These are phyloP conservation scores for Krasilnikovozyma curviuscula DNA, from an alignment of 768 basidiomycete species.

Conservation along the genomic window DNA sequence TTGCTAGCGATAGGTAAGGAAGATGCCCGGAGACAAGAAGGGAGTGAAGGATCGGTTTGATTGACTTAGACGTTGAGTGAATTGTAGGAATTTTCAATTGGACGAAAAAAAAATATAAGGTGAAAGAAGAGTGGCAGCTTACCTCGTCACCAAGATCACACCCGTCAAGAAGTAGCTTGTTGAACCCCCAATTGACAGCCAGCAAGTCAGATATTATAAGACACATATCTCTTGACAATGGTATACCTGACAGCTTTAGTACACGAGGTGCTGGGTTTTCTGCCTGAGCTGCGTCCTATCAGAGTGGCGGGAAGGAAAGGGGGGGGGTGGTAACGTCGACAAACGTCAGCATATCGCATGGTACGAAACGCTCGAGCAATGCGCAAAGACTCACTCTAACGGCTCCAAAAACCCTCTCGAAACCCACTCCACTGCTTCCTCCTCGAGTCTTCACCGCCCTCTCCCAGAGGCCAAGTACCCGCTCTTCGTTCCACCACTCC, in stretches of 20 bases:
- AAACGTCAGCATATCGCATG: not conserved
- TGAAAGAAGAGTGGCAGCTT: slow-evolving; percentile 18
- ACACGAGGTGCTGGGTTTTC: slow-evolving; percentile 41
- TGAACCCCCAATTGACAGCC: slow-evolving; percentile 77
- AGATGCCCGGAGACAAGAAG: slow-evolving; percentile 65
- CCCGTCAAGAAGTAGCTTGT: slow-evolving; percentile 64
- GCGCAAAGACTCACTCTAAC: slow-evolving; percentile 18
- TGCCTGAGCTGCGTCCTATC: slow-evolving; percentile 2
- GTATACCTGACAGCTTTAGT: slow-evolving; percentile 61
- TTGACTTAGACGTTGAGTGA: slow-evolving; percentile 36
- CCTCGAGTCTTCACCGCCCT: slow-evolving; percentile 25
- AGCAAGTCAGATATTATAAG: slow-evolving; percentile 78
- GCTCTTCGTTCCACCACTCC: slow-evolving; percentile 69
- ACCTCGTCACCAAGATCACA: slow-evolving; percentile 75
- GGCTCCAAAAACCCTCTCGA: slow-evolving; percentile 15
- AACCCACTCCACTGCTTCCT: slow-evolving; percentile 21
- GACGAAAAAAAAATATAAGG: not conserved
- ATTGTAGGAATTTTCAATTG: not conserved
- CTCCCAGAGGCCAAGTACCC: slow-evolving; percentile 67
- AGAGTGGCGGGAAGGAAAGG: slow-evolving; percentile 3
- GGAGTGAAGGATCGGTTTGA: slow-evolving; percentile 79
- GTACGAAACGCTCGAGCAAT: not conserved
- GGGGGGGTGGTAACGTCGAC: not conserved
- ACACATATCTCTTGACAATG: slow-evolving; percentile 47
- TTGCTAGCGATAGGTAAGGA: slow-evolving; percentile 65